Conservation (phyloP, 2,329 filamentous ascomycete species). For the Ceratocystis variospora region DNA sequence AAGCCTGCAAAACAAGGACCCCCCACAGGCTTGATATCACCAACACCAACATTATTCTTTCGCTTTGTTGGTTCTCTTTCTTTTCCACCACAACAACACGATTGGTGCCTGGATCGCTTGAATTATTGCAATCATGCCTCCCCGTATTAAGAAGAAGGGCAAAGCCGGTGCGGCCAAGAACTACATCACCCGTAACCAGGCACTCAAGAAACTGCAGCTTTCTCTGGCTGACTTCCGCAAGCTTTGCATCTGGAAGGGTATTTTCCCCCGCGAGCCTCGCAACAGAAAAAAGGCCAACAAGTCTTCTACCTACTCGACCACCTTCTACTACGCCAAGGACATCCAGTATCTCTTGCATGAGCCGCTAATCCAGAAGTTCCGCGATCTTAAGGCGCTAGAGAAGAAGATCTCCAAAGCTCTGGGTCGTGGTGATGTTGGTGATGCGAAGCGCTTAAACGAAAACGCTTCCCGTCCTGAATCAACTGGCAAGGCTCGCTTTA, state of each 20-base stretch:
- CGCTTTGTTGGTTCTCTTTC: slow-evolving; percentile 11
- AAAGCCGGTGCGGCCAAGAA: slow-evolving; percentile 89
- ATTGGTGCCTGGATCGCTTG: neutral
- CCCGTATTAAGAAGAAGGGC: slow-evolving; percentile 76
- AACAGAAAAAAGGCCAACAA: slow-evolving; percentile 96
- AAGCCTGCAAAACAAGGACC: slow-evolving; percentile 18
- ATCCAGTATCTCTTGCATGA: slow-evolving; percentile 98
- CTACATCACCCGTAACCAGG: slow-evolving; percentile 94
- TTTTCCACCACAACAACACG: neutral
- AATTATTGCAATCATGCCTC: slow-evolving; percentile 40
- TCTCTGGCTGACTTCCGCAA: slow-evolving; percentile 94
- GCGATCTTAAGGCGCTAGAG: slow-evolving; percentile 89
- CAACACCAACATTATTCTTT: slow-evolving; percentile 6
- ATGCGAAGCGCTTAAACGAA: slow-evolving; percentile 72
- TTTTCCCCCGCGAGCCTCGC: slow-evolving; percentile 92
- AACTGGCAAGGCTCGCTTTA: slow-evolving; percentile 77
- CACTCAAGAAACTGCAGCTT: slow-evolving; percentile 94
- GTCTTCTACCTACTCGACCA: slow-evolving; percentile 77
- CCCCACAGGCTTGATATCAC: slow-evolving; percentile 11
- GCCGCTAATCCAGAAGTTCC: slow-evolving; percentile 83
- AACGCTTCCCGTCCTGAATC: slow-evolving; percentile 83
- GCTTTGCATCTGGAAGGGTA: slow-evolving; percentile 98
- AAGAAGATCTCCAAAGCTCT: slow-evolving; percentile 95
- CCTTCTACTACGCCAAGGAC: slow-evolving; percentile 85
- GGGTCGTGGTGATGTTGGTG: slow-evolving; percentile 76